phyloP scores from a whole-genome alignment of 2,329 filamentous ascomycete species.

The Capronia coronata region DNA sequence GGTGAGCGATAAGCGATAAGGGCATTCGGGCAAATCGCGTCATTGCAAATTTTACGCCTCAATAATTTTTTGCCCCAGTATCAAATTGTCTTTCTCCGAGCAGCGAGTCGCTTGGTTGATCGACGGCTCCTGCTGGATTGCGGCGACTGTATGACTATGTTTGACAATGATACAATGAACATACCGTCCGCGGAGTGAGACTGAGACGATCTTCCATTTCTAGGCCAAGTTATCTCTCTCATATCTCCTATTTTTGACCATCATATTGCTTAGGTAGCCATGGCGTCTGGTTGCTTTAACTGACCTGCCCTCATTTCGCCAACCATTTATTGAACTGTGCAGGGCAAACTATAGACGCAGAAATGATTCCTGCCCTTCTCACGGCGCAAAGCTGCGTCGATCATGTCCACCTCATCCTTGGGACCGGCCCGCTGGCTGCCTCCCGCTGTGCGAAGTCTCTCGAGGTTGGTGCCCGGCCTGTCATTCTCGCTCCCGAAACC shows the following conservation, averaged over 20 bases:
- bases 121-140: conserved; percentile 4
- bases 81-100: conserved; percentile 1
- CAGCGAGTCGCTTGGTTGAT: not conserved
- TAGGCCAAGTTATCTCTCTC: conserved; percentile 8
- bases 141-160: not conserved
- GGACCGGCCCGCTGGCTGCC: conserved; percentile 79
- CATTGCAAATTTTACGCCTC: conserved; percentile 18
- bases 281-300: conserved; percentile 16
- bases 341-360: too few relatives aligned
- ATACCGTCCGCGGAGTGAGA: conserved; percentile 2
- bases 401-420: conserved; percentile 68
- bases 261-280: conserved; percentile 12
- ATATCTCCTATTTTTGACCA: conserved; percentile 9
- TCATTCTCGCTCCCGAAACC: conserved; percentile 66
- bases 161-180: too few relatives aligned
- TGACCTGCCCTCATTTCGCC: not conserved
- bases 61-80: not conserved
- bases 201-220: conserved; percentile 7
- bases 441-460: conserved; percentile 74
- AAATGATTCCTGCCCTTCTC: conserved; percentile 31
- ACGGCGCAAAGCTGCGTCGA: conserved; percentile 37
- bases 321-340: not conserved
- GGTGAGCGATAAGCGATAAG: conserved; percentile 23
- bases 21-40: conserved; percentile 17
- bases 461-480: conserved; percentile 71